Conservation (phyloP, 2,329 filamentous ascomycete species). For the Clonostachys rosea region DNA sequence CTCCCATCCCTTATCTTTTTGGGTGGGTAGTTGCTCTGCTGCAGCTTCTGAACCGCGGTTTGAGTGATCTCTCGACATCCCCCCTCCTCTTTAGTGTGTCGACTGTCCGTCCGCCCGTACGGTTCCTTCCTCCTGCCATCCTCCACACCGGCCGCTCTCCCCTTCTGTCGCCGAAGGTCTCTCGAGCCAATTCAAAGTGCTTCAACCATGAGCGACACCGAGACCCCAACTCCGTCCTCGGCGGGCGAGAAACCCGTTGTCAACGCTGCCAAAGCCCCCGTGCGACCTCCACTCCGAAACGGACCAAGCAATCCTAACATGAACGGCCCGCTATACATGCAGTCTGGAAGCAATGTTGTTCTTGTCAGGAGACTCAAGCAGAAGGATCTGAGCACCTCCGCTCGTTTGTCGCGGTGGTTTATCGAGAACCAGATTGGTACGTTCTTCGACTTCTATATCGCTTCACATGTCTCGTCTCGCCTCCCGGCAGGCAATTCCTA, state of each 20-base stretch:
- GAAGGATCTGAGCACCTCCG: slow-evolving; percentile 58
- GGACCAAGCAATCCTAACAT: slow-evolving; percentile 33
- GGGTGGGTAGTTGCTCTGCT: no score
- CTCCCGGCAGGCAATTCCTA: slow-evolving; percentile 2
- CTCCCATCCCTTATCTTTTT: no score
- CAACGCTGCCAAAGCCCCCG: slow-evolving; percentile 10
- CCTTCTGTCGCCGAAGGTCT: no score
- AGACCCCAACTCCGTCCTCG: slow-evolving; percentile 1
- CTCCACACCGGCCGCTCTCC: no score
- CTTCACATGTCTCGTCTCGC: neutral
- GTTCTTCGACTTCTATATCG: slow-evolving; percentile 14
- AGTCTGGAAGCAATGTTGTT: slow-evolving; percentile 45
- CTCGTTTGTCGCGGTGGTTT: slow-evolving; percentile 62
- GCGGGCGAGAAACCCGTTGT: slow-evolving; percentile 10
- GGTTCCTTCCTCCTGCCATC: no score
- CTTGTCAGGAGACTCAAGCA: slow-evolving; percentile 53
- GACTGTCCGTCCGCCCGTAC: no score
- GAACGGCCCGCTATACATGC: slow-evolving; percentile 55
- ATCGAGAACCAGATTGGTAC: slow-evolving; percentile 78
- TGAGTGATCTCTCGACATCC: no score
- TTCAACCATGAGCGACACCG: neutral
- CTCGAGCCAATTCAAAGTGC: no score
- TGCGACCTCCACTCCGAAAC: slow-evolving; percentile 19
- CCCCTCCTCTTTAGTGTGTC: no score
- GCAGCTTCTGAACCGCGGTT: no score